Percentiles rank a stretch among this genome's conserved stretches.
Conservation (phyloP, 1,284 basidiomycete genomes). For the Quambalaria eucalypti region DNA sequence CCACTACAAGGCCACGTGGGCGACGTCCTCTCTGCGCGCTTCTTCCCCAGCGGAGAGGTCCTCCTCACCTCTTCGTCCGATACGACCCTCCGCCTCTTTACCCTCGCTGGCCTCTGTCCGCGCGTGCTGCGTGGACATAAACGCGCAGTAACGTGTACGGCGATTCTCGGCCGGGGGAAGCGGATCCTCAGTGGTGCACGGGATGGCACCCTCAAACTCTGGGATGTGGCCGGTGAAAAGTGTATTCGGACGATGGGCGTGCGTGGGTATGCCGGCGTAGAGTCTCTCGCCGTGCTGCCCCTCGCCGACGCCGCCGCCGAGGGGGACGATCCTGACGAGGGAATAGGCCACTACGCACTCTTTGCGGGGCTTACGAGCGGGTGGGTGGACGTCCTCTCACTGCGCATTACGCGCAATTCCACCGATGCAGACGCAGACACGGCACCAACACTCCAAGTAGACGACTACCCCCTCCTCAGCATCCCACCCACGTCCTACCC, state of each 20-base stretch:
- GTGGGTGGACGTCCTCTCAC: not conserved
- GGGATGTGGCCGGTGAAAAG: not conserved
- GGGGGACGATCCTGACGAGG: not conserved
- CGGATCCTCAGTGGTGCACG: not conserved
- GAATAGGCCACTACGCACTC: not conserved
- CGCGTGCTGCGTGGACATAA: not conserved
- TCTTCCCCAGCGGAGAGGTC: constrained; percentile 35
- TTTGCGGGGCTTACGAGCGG: not conserved
- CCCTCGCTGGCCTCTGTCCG: not conserved
- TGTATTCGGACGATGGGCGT: not conserved
- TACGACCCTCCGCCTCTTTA: not conserved
- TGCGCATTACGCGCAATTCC: not conserved
- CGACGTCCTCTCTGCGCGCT: constrained; percentile 27
- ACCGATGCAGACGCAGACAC: not conserved
- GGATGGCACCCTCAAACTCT: not conserved
- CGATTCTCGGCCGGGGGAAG: not conserved
- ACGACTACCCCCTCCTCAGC: not conserved
- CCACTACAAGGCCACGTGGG: constrained; percentile 28
- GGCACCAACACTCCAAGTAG: not conserved
- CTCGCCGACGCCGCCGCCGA: not conserved
- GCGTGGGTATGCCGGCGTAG: not conserved
- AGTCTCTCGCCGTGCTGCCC: not conserved
- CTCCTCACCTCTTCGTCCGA: not conserved
- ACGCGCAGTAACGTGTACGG: not conserved
- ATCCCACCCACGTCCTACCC: not conserved